Evolutionary conservation across 2,329 filamentous ascomycete species (phyloP), one percentile per base, ranked within the genome.

Genomic region (Biscogniauxia sp.): DNA sequence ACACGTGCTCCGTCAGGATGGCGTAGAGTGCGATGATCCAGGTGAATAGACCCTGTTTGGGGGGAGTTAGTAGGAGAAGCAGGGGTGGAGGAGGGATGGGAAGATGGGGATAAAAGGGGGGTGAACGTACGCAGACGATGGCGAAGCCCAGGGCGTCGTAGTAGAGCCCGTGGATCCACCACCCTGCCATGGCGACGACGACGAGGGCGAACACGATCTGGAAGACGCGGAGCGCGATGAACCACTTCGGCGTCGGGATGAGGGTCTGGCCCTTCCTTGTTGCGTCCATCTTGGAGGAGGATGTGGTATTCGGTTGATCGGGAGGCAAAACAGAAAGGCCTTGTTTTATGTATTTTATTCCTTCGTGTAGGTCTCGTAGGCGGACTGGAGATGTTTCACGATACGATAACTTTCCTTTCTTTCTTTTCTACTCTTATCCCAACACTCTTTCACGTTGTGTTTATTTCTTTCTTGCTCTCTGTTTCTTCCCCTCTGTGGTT

Each of bases 21-120:
- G 70, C 66, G 70, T 82, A 83, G 11, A 69, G 64, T 32, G 80
- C 69, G 51, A 77, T 69, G 32, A 81, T 55, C 79, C 79, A 82
- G 23, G 80, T 82, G 64, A 82, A 72, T 62, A 83, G 56, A 17
- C 73, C 69, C 80, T 82, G 23, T 23, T 23, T 23, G 23, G 23
- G 23, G 23, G 23, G 23, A 5, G 23, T 23, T 23, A 23, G 23
- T 23, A 7, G 28, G 49, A 15, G 1, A 2, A 37, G 45, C 51
- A 20, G 32, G 20, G 19, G 20, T 13, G 13, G 20, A 20, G 20
- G 19, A 26, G 26, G 45, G 41, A 51, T 11, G 6, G 5, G 53
- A 3, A 41, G 53, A 32, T 41, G 45, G 54, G 9, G 13, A 20
- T 50, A 20, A 17, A 19, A 8, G 17, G 15, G 51, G 20, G 51